Evolutionary conservation across 495 filamentous ascomycete species (phyloP), one percentile per base, ranked within the genome.

Genomic region (Aspergillus taichungensis): DNA sequence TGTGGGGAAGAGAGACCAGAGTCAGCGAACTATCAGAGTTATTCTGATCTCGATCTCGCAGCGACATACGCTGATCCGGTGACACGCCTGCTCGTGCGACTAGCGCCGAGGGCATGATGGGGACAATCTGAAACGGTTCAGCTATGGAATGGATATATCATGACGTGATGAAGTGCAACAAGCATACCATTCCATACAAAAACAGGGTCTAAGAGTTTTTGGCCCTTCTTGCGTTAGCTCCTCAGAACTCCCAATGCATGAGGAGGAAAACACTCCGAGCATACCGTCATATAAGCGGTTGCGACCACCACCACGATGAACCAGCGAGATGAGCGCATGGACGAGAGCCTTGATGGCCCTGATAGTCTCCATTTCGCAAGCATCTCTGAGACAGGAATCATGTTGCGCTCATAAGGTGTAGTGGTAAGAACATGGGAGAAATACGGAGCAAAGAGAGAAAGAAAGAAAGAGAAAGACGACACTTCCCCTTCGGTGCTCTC

Each of bases 71-170:
- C 8, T 58, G 43, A 34, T 58, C 55, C 8, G 45, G 44, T 28
- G 40, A 30, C 9, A 58, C 40, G 6, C 49, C 55, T 28, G 52
- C 49, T 37, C 55, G 49, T 3, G 36, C 50, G 6, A 58, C 52
- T 13, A 58, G 34, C 13, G 43, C 49, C 8, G 43, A 43, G 2
- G 52, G 55, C 52, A 58, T 52, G 30, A 58, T 48, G 8, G 55
- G 55, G 11, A 58, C 49, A 38, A 58, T 55, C 55, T 58, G 41
- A 12, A 11, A 41, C 18, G 13, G 3, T 10, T 41, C 12, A 44
- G 42, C 11, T 43, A 30, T 43, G 39, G 13, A 36, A 28, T 18
- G 38, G 27, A 49, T 40, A 6, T 7, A n/a, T 37, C 14, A 2
- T 24, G 18, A 24, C 18, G 18, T 24, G 18, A 24, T 1, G 6